Base-by-base conservation (phyloP, 2,329 filamentous ascomycete species). In the Zymoseptoria pseudotritici region DNA sequence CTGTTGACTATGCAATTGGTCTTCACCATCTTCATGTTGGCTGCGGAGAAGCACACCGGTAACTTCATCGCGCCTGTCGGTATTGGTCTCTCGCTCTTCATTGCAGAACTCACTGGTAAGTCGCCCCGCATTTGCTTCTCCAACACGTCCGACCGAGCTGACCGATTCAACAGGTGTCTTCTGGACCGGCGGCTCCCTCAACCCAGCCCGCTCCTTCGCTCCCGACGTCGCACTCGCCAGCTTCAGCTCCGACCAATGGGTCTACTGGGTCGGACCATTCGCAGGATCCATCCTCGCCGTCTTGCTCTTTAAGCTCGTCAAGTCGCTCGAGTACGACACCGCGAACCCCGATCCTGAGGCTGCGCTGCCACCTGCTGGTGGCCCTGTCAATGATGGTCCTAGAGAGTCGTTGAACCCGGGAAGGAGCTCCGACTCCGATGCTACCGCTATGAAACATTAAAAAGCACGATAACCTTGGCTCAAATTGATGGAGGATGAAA, bases 1-100 rank as follows among this genome's bases (percentile, higher is more conserved):
- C 67, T 73, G 46, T 55, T 73, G 6, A 73, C 72, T 1, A 57
- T 67, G 0, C 55, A 66, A 10, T 63, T 73, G 52, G 65, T 71
- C 31, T 71, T 73, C 56, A 69, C 69, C 11, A 68, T 73, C 21
- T 68, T 73, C 58, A 73, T 74, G 70, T 64, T 74, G 54, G 72
- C 72, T 4, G 69, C 66, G 2, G 72, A 74, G 61, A 73, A 73
- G 63, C 65, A 67, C 29, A 69, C 69, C 53, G 68, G 60, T n/a
- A 73, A 69, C 2, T 73, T 70, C 65, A 63, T 72, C 22, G 63
- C 64, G 17, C 67, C 66, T 1, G 60, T 68, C 13, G 66, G 65
- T 10, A 67, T 68, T 53, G 66, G 69, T 50, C 64, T 72, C 2
- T 61, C 69, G 22, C 63, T 65, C n/a, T 65, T 65, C 51, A 56